Base-by-base conservation (phyloP, 768 basidiomycete species). In the Cystobasidiopsis lactophilus region DNA sequence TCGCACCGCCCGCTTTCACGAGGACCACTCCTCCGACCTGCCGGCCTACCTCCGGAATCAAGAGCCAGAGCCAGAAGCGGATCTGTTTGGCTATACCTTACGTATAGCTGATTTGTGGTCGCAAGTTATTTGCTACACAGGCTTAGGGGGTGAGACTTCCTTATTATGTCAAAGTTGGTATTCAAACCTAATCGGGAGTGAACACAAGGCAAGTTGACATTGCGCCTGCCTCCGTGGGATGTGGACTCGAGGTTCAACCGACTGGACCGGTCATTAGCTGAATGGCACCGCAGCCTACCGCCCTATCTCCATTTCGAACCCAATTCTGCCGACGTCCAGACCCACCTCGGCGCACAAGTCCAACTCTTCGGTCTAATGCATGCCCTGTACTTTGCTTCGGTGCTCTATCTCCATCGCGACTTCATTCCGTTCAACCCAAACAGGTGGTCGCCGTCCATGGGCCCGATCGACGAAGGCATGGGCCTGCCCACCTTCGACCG, bases 371-470 rank as follows among this genome's bases (percentile, higher is more conserved):
- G 45, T n/a, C 29, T 47, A n/a, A 26, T 47, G 23, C 45, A 47
- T n/a, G 9, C 16, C 23, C 45, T 47, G 16, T 31, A 47, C 30
- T 31, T 27, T 18, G 30, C 45, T 7, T n/a, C 45, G 14, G 45
- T 47, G 4, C 45, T 47, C 23, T 47, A 47, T 29, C n/a, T 47
- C 9, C 45, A 47, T 29, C 45, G 45, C 23, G 45, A 47, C 41
- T 43, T 43, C 41, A 9, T 21, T 19, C 41, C 41, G 7, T 43
- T 43, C 13, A 7, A 9, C 9, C 45, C 45, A 13, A 21, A 11
- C 16, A 29, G 14, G 9, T 47, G 45, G 45, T 5, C 45, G 9
- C 45, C 45, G 14, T 23, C 45, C 14, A 23, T 16, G 4, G 45
- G 45, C 13, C 41, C 41, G 19, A 47, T 35, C 33, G 33, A 35